Base-by-base conservation (phyloP, 352 stramenopile species). In the Globisporangium viniferum region DNA sequence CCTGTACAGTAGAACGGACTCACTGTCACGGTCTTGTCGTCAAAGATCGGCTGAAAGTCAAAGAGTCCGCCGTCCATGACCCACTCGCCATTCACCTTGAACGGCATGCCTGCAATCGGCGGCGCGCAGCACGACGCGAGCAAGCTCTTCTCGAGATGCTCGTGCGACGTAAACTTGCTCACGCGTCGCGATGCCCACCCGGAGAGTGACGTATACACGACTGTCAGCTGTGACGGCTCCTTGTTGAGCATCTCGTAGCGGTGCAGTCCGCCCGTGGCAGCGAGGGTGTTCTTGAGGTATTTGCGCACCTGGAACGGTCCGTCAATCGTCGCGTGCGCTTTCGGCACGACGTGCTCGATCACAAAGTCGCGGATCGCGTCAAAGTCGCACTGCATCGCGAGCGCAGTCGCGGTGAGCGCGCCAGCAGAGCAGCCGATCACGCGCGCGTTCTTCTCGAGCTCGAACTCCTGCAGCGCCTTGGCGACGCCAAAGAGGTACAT, bases 401-500 rank as follows among this genome's bases (percentile, higher is more conserved):
- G 60, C 36, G 79, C 84, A n/a, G 85, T 91, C 18, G 86, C 84
- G 7, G 86, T 79, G 10, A 95, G 69, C 22, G 90, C 82, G 20
- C 89, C 89, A 18, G 86, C 90, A 18, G 84, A 94, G 68, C 83
- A 93, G 36, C 89, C 89, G 49, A 94, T 93, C 36, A 93, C 70
- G n/a, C 75, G 78, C 36, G 85, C 77, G 36, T 82, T 35, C 14
- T 73, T 72, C 60, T 93, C 82, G 27, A 95, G 66, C 31, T 84
- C 80, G 66, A 81, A 80, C 66, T 95, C 65, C 60, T 97, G 87
- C 27, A 97, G 77, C 22, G 86, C 86, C 67, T 96, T 94, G 66
- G 86, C 86, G 33, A 96, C 88, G 53, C 90, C 90, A 54, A 97
- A 95, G 22, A 91, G 71, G 73, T 95, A 96, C 82, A 90, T 91